Base-by-base conservation (phyloP, 176 grass and related monocot genomes). In the bread wheat (Triticum aestivum) region DNA sequence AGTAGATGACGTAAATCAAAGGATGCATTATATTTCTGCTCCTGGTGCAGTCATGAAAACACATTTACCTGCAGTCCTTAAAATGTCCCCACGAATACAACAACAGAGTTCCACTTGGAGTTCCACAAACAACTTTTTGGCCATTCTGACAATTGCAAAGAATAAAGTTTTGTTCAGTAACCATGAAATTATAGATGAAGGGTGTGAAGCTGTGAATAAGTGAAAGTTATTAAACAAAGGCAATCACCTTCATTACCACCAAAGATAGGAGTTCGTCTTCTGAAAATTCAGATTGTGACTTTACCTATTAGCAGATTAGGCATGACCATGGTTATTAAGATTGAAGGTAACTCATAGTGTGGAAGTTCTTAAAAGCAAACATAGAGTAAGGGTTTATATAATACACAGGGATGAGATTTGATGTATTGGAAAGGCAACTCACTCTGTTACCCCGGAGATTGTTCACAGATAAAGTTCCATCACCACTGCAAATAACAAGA, bases 11-110 rank as follows among this genome's bases (percentile, higher is more conserved):
- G 11, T 69, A 44, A 42, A 81, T 70, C 24, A 65, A 65, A 63
- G 39, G 27, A 32, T 18, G 17, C 8, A 5, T 81, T 64, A 59
- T 24, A 68, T 59, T 79, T 79, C 66, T 52, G 10, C 9, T 87
- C 30, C 13, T 54, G 69, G 41, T 51, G 27, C 38, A 73, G 38
- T 88, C 18, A 69, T 64, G 64, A 69, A 69, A 79, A 70, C 29
- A 56, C 8, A 27, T 37, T 58, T 89, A 98, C 96, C 96, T 94
- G 96, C 93, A 98, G 86, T 98, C 96, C 59, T 98, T 94, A 83
- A 98, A 98, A 88, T 94, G 74, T 70, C 96, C 96, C 96, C 96
- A 98, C 18, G 93, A 96, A 85, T 98, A 96, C 20, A 98, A 76
- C 80, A 96, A 69, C 44, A 98, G 79, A 33, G 96, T 85, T 85